phyloP scores from a whole-genome alignment of 2,329 filamentous ascomycete species.

The Coniochaeta sp. region DNA sequence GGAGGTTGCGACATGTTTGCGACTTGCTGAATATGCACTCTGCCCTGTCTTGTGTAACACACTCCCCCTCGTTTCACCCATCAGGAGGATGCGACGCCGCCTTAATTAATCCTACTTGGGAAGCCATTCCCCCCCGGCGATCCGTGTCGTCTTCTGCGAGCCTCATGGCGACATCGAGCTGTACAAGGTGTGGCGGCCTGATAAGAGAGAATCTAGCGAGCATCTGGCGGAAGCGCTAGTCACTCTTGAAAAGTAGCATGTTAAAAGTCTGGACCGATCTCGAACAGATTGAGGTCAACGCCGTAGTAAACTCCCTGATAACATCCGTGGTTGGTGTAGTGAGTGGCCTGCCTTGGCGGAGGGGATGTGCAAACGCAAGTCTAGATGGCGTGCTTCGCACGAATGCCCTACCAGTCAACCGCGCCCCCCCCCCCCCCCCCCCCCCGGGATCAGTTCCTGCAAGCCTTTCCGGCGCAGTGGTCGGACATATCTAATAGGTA shows the following conservation, averaged over 20 bases:
- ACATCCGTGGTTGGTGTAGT: too few species aligned
- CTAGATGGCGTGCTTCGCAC: not conserved
- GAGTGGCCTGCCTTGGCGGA: not conserved
- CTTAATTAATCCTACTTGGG: not conserved
- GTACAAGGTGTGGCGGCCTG: not conserved
- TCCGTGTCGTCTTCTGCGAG: constrained; percentile 5
- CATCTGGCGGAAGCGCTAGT: not conserved
- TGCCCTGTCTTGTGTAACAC: not conserved
- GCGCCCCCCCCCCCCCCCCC: too few species aligned
- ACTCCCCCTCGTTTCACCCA: not conserved
- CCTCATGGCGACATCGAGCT: constrained; percentile 7
- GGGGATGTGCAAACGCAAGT: not conserved
- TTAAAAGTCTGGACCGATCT: not conserved
- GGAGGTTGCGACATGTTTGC: constrained; percentile 6
- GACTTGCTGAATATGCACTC: not conserved
- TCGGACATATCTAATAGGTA: too few species aligned
- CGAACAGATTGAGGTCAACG: not conserved
- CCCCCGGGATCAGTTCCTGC: not conserved
- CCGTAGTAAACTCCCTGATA: not conserved
- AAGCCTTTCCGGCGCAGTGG: too few species aligned
- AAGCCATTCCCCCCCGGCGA: not conserved
- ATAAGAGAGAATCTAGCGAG: not conserved
- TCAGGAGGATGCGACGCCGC: not conserved
- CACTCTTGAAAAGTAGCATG: not conserved
- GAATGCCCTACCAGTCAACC: not conserved